Base-by-base conservation (phyloP, 176 grass and related monocot species). In the Lolium rigidum region DNA sequence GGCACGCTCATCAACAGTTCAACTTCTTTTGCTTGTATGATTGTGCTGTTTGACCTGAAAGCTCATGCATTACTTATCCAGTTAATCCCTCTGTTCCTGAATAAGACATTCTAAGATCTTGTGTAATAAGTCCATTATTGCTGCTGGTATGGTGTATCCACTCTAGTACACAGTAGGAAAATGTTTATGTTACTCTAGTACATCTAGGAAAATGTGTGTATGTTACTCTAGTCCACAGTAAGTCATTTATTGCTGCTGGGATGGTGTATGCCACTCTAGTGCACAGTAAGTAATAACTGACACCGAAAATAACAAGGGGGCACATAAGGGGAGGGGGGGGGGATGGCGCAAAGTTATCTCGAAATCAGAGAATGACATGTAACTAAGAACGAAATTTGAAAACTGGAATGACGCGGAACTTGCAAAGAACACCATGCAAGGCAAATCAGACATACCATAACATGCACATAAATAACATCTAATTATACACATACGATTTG, bases 401-500 rank as follows among this genome's bases (percentile, higher is more conserved):
- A 69, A 18, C 7, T 69, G 18, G 65, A 39, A 38, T 38, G 16
- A 69, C 31, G 14, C 17, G 9, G 7, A 47, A 31, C 16, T 17
- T 43, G 66, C 14, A 9, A 10, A 70, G 37, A 70, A 41, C 15
- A 41, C 3, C 66, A n/a, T 70, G 15, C 66, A 70, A 80, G 47
- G 9, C 0, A 80, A 89, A 68, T 18, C 9, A 48, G 7, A 47
- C 26, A 11, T 15, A 64, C 46, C 18, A 65, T 41, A 54, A 48
- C 48, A 55, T 64, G 51, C 58, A 46, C 16, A 60, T 78, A 52
- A 57, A 65, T 51, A 82, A 51, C 63, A 47, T 15, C 5, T n/a
- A 52, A 71, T 38, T 28, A 78, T 87, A 50, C 49, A 74, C 88
- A 44, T 90, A 95, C 93, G 43, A 57, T 83, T 94, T 94, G 71